Evolutionary conservation across 768 basidiomycete species (phyloP), one percentile per base, ranked within the genome.

Genomic region (Suillus plorans): DNA sequence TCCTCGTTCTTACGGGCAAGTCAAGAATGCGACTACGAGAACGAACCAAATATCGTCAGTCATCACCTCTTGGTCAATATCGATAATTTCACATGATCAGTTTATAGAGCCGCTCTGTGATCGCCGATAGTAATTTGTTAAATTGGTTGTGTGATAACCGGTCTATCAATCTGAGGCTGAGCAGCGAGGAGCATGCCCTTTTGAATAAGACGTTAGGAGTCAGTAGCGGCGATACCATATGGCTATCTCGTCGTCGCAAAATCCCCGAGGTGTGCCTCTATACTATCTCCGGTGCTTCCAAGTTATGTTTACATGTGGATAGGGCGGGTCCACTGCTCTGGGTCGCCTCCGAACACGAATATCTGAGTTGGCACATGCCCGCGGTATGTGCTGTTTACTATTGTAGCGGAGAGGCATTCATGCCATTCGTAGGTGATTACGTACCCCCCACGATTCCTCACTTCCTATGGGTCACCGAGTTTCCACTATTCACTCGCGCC

Each of bases 401-500:
- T 53, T 61, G 45, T 50, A 16, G 44, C 41, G 60, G 47, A 50
- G 44, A 41, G 57, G 63, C 41, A 44, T 62, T 57, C 69, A 61
- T 70, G 61, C 65, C 37, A 55, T 63, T 68, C 69, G 58, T 69
- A 90, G 91, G 88, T 60, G 83, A 86, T 58, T 81, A 89, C 64
- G 75, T 73, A 18, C 81, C 89, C 13, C 78, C 88, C 4, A 62
- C 80, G 36, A 77, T 77, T 31, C 93, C 93, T 57, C 90, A 93
- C 75, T 96, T 98, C 77, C 82, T 96, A 22, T 98, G 96, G 96
- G 86, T 98, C 61, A 97, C 94, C 5, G 95, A 97, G 75, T 97
- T 97, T 74, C 96, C 96, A 16, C 82, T 98, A 28, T 97, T 97
- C 80, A 88, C 95, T 18, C 87, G 83, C 37, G 87, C 89, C 44